These are phyloP conservation scores for Schoenoplectus triqueter DNA, from an alignment of 202 grass and related monocot species.

Conservation along the genomic window DNA sequence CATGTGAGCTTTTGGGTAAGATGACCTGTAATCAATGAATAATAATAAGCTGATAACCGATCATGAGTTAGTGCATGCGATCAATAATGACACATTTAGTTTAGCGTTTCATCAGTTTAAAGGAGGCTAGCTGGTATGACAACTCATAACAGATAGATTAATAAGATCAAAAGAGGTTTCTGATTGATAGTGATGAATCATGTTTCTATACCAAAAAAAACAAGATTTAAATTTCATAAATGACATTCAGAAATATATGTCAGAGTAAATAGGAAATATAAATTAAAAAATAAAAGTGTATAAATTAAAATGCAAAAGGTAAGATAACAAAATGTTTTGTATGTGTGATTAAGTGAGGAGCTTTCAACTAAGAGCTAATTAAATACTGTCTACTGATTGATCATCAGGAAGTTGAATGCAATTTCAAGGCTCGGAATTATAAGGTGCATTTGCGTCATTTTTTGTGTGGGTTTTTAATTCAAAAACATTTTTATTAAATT, in stretches of 20 bases:
- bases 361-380: background rate
- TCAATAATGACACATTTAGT: conserved; percentile 11
- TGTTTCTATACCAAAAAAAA: too few species aligned
- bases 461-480: background rate
- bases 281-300: too few species aligned
- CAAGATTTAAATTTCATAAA: too few species aligned
- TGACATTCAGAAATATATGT: too few species aligned
- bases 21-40: conserved; percentile 22
- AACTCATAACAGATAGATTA: conserved; percentile 17
- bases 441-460: background rate
- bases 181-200: too few species aligned
- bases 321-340: background rate
- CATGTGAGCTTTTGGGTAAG: conserved; percentile 33
- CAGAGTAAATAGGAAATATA: too few species aligned
- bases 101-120: conserved; percentile 3
- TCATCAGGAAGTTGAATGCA: background rate
- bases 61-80: conserved; percentile 14
- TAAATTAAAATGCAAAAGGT: too few species aligned
- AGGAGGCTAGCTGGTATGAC: background rate
- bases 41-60: background rate
- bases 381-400: background rate
- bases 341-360: background rate
- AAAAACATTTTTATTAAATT: background rate
- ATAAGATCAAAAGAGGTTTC: too few species aligned
- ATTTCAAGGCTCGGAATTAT: background rate